Evolutionary conservation across 1,284 basidiomycete genomes (phyloP), one percentile per base, ranked within the genome.

Genomic region (Puccinia coronata): DNA sequence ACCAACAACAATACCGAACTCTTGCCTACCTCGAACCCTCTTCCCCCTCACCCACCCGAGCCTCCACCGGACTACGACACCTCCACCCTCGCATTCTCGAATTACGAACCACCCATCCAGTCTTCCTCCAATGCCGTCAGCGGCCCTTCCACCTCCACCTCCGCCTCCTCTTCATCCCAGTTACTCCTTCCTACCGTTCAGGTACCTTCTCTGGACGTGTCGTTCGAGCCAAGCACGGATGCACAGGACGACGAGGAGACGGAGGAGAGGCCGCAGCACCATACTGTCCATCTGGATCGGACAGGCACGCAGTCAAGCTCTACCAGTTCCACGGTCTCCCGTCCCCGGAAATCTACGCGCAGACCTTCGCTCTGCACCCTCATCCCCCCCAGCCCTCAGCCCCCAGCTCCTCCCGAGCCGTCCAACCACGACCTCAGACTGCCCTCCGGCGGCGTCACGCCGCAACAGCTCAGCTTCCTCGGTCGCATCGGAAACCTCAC

Each of bases 401-500:
- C 39, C 14, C 39, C n/a, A 18, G n/a, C 67, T 3, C 31, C 9
- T 39, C 43, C 36, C 20, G 23, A 34, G 31, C n/a, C 63, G 2
- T 39, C 43, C 43, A 34, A 39, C 23, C 20, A 36, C n/a, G 9
- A 23, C 23, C 67, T 70, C 25, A 55, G 4, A 12, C 36, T 73
- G 8, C 53, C 53, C 14, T 69, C 67, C 12, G 41, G 41, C 16
- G 41, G 41, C 20, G n/a, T 20, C 47, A 69, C 41, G 8, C 67
- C 67, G 4, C 67, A 69, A 28, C 67, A 69, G 16, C 41, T 69
- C 41, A 69, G 41, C 47, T 49, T 69, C 28, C 47, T 49, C 11
- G 47, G 41, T 6, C 11, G 41, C 1, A 6, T 69, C 9, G 67
- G n/a, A 2, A 47, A 47, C 31, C 18, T 73, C 36, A 6, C 36